phyloP scores from a whole-genome alignment of 2,329 filamentous ascomycete genomes.

The Ophiognomonia clavigignenti-juglandacearum region DNA sequence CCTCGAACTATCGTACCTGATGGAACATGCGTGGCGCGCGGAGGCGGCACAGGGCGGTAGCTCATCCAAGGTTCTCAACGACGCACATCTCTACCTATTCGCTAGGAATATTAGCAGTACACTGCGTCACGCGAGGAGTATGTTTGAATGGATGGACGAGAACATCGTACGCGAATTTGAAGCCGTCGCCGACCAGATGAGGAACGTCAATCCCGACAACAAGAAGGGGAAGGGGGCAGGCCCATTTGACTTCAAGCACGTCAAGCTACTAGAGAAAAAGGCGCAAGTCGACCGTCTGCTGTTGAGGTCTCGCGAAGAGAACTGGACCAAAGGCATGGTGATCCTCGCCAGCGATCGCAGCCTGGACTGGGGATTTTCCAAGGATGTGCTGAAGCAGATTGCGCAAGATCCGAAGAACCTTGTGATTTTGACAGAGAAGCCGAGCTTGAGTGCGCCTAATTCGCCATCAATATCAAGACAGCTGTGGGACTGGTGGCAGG shows the following conservation, averaged over 20 bases:
- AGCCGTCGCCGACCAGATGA: slow-evolving; percentile 51
- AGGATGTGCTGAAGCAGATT: slow-evolving; percentile 68
- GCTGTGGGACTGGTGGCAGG: slow-evolving; percentile 77
- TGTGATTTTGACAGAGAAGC: slow-evolving; percentile 78
- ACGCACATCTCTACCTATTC: slow-evolving; percentile 70
- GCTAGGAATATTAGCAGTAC: slow-evolving; percentile 83
- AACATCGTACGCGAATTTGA: slow-evolving; percentile 90
- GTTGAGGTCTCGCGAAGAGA: slow-evolving; percentile 38
- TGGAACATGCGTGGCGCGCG: slow-evolving; percentile 86
- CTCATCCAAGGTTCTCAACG: slow-evolving; percentile 34
- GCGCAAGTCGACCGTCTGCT: slow-evolving; percentile 71
- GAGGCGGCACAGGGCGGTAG: slow-evolving; percentile 51
- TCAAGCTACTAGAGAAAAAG: slow-evolving; percentile 77
- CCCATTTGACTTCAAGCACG: slow-evolving; percentile 85
- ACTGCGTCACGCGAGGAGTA: slow-evolving; percentile 85
- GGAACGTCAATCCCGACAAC: slow-evolving; percentile 39
- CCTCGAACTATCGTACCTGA: slow-evolving; percentile 82
- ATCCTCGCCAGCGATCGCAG: slow-evolving; percentile 89
- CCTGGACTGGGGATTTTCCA: slow-evolving; percentile 92
- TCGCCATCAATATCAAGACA: slow-evolving; percentile 62
- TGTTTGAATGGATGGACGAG: slow-evolving; percentile 99
- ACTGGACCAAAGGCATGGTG: slow-evolving; percentile 55
- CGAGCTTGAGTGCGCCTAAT: slow-evolving; percentile 38
- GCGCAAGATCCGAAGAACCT: slow-evolving; percentile 76
- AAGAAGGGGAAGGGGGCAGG: slow-evolving; percentile 53